Base-by-base conservation (phyloP, 495 filamentous ascomycete species). In the Penicillium antarcticum region DNA sequence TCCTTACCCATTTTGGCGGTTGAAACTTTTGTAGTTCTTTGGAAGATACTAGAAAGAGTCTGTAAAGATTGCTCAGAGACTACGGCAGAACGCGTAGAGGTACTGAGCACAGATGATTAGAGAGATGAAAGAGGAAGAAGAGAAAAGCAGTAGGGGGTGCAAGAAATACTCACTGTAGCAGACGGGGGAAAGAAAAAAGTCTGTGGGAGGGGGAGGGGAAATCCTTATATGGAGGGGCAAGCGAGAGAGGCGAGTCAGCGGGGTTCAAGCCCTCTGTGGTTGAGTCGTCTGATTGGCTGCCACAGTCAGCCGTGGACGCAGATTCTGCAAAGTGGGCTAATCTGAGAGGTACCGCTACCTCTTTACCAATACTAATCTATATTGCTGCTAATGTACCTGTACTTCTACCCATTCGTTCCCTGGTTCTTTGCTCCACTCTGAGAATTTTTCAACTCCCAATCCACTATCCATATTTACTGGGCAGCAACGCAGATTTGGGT, bases 1-100 rank as follows among this genome's bases (percentile, higher is more conserved):
- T 95, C 91, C 80, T 95, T 95, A 84, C 88, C 78, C 78, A 81
- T 81, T 65, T 51, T 78, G 75, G 63, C 53, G 69, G 72, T 68
- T 71, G 54, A 51, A 71, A 68, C 55, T 66, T 65, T 70, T 74
- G 69, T 68, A 70, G 66, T 71, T 70, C 69, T 73, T 69, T 67
- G 62, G 43, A 69, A 70, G 66, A 71, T 62, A 73, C 67, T 69
- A 69, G 64, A 74, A 69, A 61, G 55, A 59, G 60, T 66, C 65
- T 62, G 42, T 49, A 34, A 50, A 56, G 60, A 56, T 62, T 76
- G 73, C 74, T 74, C 74, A 77, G 74, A 71, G 67, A 72, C 72
- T 75, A 77, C 74, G 72, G 74, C 74, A 60, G 21, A 60, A 60
- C 63, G 74, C 72, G 74, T 77, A 76, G 72, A 77, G 74, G 74